These are phyloP conservation scores for Abelmoschus esculentus DNA, from an alignment of 345 rosid species.

Conservation along the genomic window DNA sequence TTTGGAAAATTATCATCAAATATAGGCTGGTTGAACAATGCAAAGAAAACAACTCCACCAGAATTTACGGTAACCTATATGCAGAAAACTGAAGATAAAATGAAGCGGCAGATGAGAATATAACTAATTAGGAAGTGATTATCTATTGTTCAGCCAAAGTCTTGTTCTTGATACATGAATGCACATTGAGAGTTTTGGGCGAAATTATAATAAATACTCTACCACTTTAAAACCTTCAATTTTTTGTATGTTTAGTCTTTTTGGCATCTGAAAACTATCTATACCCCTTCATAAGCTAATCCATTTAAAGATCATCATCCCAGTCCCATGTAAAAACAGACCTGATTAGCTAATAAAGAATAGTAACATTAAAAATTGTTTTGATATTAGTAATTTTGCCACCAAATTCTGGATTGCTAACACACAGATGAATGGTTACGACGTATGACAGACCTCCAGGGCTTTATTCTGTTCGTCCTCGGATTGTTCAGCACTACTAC, in stretches of 20 bases:
- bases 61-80: slow-evolving; percentile 89
- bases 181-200: neutral
- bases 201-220: too few relatives aligned
- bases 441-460: slow-evolving; percentile 55
- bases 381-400: neutral
- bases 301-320: neutral
- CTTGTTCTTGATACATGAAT: neutral
- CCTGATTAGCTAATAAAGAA: neutral
- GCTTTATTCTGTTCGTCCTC: slow-evolving; percentile 90
- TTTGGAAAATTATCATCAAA: slow-evolving; percentile 36
- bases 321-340: neutral
- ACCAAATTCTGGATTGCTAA: neutral
- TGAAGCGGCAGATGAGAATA: slow-evolving; percentile 11
- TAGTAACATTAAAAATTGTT: neutral
- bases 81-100: slow-evolving; percentile 24
- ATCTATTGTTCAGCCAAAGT: neutral
- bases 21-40: slow-evolving; percentile 56
- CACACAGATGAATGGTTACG: slow-evolving; percentile 7
- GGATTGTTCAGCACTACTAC: slow-evolving; percentile 67
- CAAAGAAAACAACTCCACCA: slow-evolving; percentile 99
- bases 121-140: neutral
- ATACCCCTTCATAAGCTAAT: neutral
- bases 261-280: neutral
- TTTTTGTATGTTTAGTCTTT: neutral
- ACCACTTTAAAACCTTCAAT: neutral